Percentiles rank a stretch among this genome's conserved stretches.
Conservation (phyloP, 257 asterid species). For the Striga asiatica region DNA sequence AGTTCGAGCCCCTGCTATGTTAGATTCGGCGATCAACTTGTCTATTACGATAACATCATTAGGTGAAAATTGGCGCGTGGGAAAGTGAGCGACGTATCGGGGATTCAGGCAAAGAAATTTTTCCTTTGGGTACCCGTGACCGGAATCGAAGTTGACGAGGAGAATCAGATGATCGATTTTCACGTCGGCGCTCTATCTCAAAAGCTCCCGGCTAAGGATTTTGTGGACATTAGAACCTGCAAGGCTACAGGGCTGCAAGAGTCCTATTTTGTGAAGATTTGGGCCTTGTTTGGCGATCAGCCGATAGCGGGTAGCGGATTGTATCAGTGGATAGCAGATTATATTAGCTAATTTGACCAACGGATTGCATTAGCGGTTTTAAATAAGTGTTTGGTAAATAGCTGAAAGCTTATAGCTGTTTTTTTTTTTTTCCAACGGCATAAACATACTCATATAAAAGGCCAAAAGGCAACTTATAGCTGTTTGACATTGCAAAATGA, state of each 20-base stretch:
- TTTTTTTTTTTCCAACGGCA: too few species aligned
- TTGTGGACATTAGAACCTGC: slow-evolving; percentile 38
- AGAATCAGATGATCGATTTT: slow-evolving; percentile 33
- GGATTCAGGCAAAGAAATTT: slow-evolving; percentile 56
- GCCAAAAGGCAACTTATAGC: too few species aligned
- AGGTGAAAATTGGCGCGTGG: slow-evolving; percentile 32
- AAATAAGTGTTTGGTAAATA: too few species aligned
- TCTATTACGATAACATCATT: slow-evolving; percentile 37
- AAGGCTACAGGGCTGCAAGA: slow-evolving; percentile 24
- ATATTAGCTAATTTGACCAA: too few species aligned
- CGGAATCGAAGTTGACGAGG: slow-evolving; percentile 46
- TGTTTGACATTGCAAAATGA: too few species aligned
- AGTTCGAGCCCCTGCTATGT: slow-evolving; percentile 46
- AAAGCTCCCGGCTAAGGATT: slow-evolving; percentile 42
- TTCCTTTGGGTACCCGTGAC: slow-evolving; percentile 57
- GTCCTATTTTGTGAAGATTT: slow-evolving; percentile 10
- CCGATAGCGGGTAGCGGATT: too few species aligned
- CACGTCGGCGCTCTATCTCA: slow-evolving; percentile 48
- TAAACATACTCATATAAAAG: too few species aligned
- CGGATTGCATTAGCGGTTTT: too few species aligned
- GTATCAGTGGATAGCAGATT: too few species aligned
- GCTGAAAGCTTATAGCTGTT: too few species aligned
- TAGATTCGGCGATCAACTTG: slow-evolving; percentile 41
- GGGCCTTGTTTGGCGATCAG: too few species aligned
- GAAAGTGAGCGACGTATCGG: slow-evolving; percentile 46